These are phyloP conservation scores for Juncus effusus DNA, from an alignment of 176 grass and related monocot species.

Conservation along the genomic window DNA sequence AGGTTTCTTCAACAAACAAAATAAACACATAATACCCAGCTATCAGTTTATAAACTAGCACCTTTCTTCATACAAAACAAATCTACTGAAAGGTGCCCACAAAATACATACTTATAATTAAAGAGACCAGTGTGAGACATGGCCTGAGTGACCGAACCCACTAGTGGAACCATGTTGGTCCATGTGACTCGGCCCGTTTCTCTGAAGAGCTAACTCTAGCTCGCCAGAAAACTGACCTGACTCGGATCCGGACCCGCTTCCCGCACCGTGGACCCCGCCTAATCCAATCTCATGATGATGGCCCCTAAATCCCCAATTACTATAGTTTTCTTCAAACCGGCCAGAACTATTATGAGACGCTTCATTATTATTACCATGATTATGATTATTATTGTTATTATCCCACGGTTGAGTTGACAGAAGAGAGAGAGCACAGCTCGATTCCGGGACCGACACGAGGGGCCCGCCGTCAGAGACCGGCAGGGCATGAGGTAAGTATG, in stretches of 20 bases:
- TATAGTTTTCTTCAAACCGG: conserved; percentile 18
- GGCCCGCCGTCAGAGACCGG: conserved; percentile 41
- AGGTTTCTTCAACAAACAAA: background rate
- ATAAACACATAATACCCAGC: conserved; percentile 1
- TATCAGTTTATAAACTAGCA: background rate
- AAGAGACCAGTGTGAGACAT: conserved; percentile 63
- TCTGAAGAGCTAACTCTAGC: conserved; percentile 80
- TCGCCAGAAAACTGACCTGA: conserved; percentile 78
- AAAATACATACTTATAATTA: conserved; percentile 20
- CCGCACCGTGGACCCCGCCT: conserved; percentile 8
- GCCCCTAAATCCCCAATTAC: conserved; percentile 26
- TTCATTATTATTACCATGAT: conserved; percentile 22
- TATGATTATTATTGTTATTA: conserved; percentile 36
- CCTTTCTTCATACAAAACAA: conserved; percentile 21
- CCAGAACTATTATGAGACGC: background rate
- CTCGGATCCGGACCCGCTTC: conserved; percentile 37
- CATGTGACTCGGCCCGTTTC: conserved; percentile 36
- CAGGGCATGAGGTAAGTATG: conserved; percentile 31
- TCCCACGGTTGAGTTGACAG: conserved; percentile 92
- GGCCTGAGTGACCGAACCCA: conserved; percentile 43
- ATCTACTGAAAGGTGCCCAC: conserved; percentile 9
- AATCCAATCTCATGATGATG: conserved; percentile 46
- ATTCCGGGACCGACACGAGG: conserved; percentile 62
- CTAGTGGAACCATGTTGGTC: conserved; percentile 35
- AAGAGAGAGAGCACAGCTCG: conserved; percentile 99